phyloP scores from a whole-genome alignment of 2,329 filamentous ascomycete genomes.

The Exserohilum rostratum region DNA sequence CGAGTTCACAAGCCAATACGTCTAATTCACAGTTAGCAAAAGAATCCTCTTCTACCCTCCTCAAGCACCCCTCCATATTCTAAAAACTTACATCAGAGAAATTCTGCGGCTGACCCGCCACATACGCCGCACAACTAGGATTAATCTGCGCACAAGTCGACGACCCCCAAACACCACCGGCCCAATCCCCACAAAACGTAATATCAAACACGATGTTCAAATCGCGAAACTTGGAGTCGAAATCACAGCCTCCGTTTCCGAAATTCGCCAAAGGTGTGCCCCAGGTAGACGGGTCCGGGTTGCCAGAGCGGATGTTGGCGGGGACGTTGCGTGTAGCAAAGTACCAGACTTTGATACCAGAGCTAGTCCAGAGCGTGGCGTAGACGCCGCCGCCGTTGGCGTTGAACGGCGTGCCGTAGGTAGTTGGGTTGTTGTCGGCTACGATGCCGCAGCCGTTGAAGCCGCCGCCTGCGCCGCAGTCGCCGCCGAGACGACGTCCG shows the following conservation, averaged over 20 bases:
- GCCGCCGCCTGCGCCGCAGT: conserved; percentile 47
- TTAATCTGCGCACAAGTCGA: conserved; percentile 38
- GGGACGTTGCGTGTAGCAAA: conserved; percentile 52
- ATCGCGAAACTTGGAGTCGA: conserved; percentile 43
- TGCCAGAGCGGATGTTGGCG: conserved; percentile 48
- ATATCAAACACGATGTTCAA: conserved; percentile 55
- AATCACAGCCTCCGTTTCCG: conserved; percentile 41
- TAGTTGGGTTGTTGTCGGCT: conserved; percentile 33
- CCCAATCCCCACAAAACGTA: conserved; percentile 64
- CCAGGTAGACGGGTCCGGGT: conserved; percentile 52
- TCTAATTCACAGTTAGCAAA: conserved; percentile 25
- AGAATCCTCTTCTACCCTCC: not conserved
- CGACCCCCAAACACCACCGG: conserved; percentile 53
- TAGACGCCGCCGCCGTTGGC: conserved; percentile 53
- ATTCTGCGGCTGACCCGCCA: conserved; percentile 45
- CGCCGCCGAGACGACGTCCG: conserved; percentile 36
- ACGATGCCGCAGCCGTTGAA: conserved; percentile 43
- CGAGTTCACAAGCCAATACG: conserved; percentile 49
- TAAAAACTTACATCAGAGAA: conserved; percentile 41
- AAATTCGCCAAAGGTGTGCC: conserved; percentile 49
- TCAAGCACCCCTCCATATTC: fast-evolving
- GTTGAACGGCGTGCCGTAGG: conserved; percentile 50
- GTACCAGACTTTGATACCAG: conserved; percentile 56
- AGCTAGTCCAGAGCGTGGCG: conserved; percentile 50
- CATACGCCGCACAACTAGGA: conserved; percentile 47